A percentile compares a stretch with the other conserved stretches of the same genome.
phyloP scores from a whole-genome alignment of 179 eudicot species.

The Silene vulgaris region DNA sequence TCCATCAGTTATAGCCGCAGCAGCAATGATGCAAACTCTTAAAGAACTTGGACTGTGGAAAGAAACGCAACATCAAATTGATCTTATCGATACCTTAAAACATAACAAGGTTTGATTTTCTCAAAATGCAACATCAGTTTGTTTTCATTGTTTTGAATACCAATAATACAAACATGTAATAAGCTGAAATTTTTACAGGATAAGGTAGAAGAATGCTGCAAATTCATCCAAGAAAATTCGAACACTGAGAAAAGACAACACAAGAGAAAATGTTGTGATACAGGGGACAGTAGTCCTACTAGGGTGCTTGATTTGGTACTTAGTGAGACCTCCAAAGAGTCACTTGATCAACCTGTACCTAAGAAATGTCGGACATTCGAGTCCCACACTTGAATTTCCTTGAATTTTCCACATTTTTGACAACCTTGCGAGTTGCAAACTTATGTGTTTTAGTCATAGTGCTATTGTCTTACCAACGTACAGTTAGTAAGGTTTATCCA shows the following conservation, averaged over 20 bases:
- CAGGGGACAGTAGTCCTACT: slow-evolving; percentile 22
- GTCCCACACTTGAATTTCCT: too few species aligned
- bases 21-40: slow-evolving; percentile 35
- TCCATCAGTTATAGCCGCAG: slow-evolving; percentile 46
- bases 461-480: too few species aligned
- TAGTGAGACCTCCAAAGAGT: slow-evolving; percentile 20
- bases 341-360: slow-evolving; percentile 15
- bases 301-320: slow-evolving; percentile 21
- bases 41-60: slow-evolving; percentile 33
- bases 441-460: too few species aligned
- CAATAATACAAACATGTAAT: neutral
- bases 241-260: slow-evolving; percentile 16
- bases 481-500: too few species aligned
- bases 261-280: slow-evolving; percentile 18
- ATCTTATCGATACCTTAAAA: slow-evolving; percentile 25
- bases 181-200: slow-evolving; percentile 24
- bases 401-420: too few species aligned
- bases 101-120: slow-evolving; percentile 30
- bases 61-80: slow-evolving; percentile 24
- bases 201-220: slow-evolving; percentile 34
- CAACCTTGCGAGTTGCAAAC: too few species aligned
- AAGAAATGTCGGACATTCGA: slow-evolving; percentile 11
- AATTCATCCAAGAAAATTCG: slow-evolving; percentile 33
- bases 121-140: neutral
- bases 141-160: neutral